phyloP scores from a whole-genome alignment of 1,139 yeast species.

The Zygosaccharomyces pseudobailii region DNA sequence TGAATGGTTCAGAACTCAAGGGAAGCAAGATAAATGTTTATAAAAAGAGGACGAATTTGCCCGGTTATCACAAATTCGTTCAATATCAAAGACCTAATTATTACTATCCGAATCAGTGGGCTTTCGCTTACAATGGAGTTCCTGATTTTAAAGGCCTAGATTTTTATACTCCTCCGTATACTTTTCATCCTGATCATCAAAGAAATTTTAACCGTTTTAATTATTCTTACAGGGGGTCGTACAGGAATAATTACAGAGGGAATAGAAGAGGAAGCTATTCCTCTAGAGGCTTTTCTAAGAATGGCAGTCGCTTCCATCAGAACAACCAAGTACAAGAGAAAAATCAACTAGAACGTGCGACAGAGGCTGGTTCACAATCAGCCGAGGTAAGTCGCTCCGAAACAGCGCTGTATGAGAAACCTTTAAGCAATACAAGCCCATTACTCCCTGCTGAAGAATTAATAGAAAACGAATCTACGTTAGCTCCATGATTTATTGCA shows the following conservation, averaged over 20 bases:
- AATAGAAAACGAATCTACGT: not conserved
- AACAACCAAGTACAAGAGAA: not conserved
- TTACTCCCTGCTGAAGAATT: not conserved
- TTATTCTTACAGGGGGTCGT: constrained; percentile 10
- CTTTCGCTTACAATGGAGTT: constrained; percentile 4
- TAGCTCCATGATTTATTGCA: not conserved
- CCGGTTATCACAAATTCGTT: constrained; percentile 42
- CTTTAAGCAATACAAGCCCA: too few species aligned
- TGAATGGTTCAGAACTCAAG: constrained; percentile 48
- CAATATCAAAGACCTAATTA: constrained; percentile 6
- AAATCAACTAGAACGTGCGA: not conserved
- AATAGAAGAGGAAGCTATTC: constrained; percentile 8
- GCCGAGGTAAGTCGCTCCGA: not conserved
- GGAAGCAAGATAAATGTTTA: constrained; percentile 55
- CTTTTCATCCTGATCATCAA: not conserved
- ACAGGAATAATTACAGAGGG: constrained; percentile 10
- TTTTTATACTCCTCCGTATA: constrained; percentile 5
- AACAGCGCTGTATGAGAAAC: not conserved
- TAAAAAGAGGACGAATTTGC: constrained; percentile 65
- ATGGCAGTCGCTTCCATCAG: not conserved
- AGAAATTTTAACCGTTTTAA: constrained; percentile 4
- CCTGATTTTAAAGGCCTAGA: constrained; percentile 6
- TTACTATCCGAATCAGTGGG: constrained; percentile 11
- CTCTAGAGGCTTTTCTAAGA: constrained; percentile 6
- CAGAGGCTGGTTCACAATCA: not conserved